A percentile compares a stretch with the other conserved stretches of the same genome.
Conservation (phyloP, 1,139 yeast genomes). For the Yarrowia galli region DNA sequence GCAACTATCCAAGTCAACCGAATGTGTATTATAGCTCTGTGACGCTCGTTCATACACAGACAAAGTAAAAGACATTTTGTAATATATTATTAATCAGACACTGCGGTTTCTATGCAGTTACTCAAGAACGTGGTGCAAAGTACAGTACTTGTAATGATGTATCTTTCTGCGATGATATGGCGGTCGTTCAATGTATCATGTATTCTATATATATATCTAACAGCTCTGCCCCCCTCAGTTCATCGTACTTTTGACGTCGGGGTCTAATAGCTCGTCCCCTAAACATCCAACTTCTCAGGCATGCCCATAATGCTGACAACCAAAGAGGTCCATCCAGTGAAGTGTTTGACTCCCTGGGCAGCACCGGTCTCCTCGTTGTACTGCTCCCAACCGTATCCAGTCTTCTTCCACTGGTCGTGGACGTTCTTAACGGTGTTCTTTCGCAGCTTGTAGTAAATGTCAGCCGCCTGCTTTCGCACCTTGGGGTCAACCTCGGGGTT, state of each 20-base stretch:
- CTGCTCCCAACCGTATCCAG: slow-evolving; percentile 93
- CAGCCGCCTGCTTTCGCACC: slow-evolving; percentile 53
- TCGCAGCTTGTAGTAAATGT: slow-evolving; percentile 66
- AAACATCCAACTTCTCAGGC: slow-evolving; percentile 57
- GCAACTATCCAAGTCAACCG: not conserved
- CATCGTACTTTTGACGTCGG: not conserved
- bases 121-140: no score
- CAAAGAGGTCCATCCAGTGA: slow-evolving; percentile 93
- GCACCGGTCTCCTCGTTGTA: slow-evolving; percentile 79
- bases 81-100: slow-evolving; percentile 15
- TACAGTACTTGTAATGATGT: no score
- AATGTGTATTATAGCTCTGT: not conserved
- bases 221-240: not conserved
- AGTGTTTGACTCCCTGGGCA: slow-evolving; percentile 85
- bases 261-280: no score
- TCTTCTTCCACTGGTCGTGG: slow-evolving; percentile 67
- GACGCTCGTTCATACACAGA: not conserved
- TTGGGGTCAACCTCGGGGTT: slow-evolving; percentile 44
- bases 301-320: slow-evolving; percentile 81
- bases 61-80: slow-evolving; percentile 23
- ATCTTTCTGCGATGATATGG: no score
- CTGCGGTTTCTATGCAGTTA: no score
- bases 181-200: not conserved
- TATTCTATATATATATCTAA: slow-evolving; percentile 9
- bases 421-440: slow-evolving; percentile 72